Conservation (phyloP, 805 yeast genomes). For the Scheffersomyces amazonensis region DNA sequence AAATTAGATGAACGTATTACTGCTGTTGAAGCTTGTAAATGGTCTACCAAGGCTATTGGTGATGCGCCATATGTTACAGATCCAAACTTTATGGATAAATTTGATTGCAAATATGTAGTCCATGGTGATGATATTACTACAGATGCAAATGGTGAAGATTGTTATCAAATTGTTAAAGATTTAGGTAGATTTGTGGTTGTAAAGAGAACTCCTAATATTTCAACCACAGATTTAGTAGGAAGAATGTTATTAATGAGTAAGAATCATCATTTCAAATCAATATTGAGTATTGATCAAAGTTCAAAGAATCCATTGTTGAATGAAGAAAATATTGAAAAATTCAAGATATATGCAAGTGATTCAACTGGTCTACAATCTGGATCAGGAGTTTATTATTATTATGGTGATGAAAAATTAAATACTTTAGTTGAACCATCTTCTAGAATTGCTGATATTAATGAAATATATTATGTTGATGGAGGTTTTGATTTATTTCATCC, state of each 20-base stretch:
- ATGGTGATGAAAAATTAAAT: conserved; percentile 22
- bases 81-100: conserved; percentile 70
- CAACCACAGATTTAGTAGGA: conserved; percentile 92
- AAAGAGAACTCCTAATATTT: conserved; percentile 88
- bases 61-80: conserved; percentile 93
- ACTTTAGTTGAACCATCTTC: conserved; percentile 35
- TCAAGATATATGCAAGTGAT: conserved; percentile 58
- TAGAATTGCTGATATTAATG: conserved; percentile 10
- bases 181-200: conserved; percentile 87
- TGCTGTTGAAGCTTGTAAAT: conserved; percentile 89
- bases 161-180: conserved; percentile 81
- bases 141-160: conserved; percentile 93
- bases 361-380: conserved; percentile 57
- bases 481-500: conserved; percentile 91
- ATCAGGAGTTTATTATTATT: conserved; percentile 51
- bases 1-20: conserved; percentile 67
- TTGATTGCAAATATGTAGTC: conserved; percentile 85
- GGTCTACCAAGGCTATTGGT: conserved; percentile 72
- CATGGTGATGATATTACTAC: conserved; percentile 98
- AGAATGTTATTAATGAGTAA: conserved; percentile 69
- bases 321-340: conserved; percentile 40
- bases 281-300: conserved; percentile 23
- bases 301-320: conserved; percentile 23
- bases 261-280: conserved; percentile 48
- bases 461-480: conserved; percentile 65